Conservation (phyloP, 208 protist genomes). For the Vickermania ingenoplastis region DNA sequence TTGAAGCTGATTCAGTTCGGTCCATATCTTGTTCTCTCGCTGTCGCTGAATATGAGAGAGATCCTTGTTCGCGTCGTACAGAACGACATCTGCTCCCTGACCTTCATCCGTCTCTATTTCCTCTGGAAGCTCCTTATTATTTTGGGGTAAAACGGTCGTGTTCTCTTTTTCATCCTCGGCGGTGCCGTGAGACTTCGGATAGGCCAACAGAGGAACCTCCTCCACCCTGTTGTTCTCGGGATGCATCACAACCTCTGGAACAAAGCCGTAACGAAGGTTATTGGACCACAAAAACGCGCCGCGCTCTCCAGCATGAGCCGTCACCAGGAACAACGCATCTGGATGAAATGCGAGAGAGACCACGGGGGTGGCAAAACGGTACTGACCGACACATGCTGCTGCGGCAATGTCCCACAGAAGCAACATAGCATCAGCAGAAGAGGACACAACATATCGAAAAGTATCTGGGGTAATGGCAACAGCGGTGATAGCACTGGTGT, state of each 20-base stretch:
- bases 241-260: conserved; percentile 57
- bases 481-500: conserved; percentile 73
- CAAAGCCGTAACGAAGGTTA: conserved; percentile 84
- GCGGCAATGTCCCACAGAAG: conserved; percentile 81
- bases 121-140: conserved; percentile 4
- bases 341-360: conserved; percentile 79
- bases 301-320: conserved; percentile 73
- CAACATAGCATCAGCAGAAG: conserved; percentile 60
- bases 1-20: conserved; percentile 37
- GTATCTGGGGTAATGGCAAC: conserved; percentile 68
- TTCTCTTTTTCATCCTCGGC: conserved; percentile 27
- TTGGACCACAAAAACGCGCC: conserved; percentile 83
- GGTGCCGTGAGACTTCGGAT: conserved; percentile 59
- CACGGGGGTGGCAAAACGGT: conserved; percentile 58
- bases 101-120: conserved; percentile 11
- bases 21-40: conserved; percentile 23
- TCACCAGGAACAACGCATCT: conserved; percentile 76
- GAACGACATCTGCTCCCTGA: conserved; percentile 30
- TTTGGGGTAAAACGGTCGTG: conserved; percentile 1
- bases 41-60: conserved; percentile 37
- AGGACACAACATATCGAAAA: conserved; percentile 57
- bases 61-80: conserved; percentile 63
- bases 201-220: conserved; percentile 57
- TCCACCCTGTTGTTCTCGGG: conserved; percentile 32
- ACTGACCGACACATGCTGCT: conserved; percentile 77